Evolutionary conservation across 192 early-diverging fungal species (phyloP).

Genomic region (Gorgonomyces haynaldii): DNA sequence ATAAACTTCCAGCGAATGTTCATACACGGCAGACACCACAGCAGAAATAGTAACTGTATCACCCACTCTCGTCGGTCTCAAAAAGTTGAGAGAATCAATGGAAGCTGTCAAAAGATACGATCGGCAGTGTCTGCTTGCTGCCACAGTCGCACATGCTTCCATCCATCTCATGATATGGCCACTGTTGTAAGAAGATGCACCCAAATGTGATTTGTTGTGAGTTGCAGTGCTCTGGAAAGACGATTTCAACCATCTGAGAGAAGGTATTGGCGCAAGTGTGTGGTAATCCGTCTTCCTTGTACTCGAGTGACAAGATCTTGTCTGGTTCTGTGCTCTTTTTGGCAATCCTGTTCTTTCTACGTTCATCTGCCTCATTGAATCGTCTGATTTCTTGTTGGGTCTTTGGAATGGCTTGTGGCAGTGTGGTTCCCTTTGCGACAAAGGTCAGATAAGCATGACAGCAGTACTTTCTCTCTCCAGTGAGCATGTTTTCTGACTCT

Average conservation of each 20-base stretch:
- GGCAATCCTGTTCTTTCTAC: slow-evolving; percentile 16
- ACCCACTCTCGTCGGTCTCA: slow-evolving; percentile 6
- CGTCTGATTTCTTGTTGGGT: slow-evolving; percentile 40
- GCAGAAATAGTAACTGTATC: slow-evolving; percentile 8
- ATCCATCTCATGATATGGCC: slow-evolving; percentile 65
- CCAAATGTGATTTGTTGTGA: slow-evolving; percentile 55
- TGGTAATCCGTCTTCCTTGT: slow-evolving; percentile 6
- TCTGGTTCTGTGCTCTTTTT: neutral
- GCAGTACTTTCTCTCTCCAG: slow-evolving; percentile 41
- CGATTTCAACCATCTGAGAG: slow-evolving; percentile 50
- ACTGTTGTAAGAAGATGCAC: no score
- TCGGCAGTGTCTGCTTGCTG: slow-evolving; percentile 42
- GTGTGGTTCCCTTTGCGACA: slow-evolving; percentile 33
- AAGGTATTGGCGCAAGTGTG: slow-evolving; percentile 12
- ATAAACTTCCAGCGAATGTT: slow-evolving; percentile 12
- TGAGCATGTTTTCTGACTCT: slow-evolving; percentile 48
- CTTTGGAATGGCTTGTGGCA: slow-evolving; percentile 40
- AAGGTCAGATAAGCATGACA: slow-evolving; percentile 60
- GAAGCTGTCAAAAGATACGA: slow-evolving; percentile 43
- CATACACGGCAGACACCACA: slow-evolving; percentile 7
- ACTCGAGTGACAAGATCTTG: neutral
- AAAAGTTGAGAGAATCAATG: slow-evolving; percentile 12
- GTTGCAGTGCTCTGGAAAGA: slow-evolving; percentile 65
- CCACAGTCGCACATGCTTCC: slow-evolving; percentile 50
- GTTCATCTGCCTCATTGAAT: slow-evolving; percentile 43